Evolutionary conservation across 1,284 basidiomycete genomes (phyloP).

Genomic region (Abortiporus biennis): DNA sequence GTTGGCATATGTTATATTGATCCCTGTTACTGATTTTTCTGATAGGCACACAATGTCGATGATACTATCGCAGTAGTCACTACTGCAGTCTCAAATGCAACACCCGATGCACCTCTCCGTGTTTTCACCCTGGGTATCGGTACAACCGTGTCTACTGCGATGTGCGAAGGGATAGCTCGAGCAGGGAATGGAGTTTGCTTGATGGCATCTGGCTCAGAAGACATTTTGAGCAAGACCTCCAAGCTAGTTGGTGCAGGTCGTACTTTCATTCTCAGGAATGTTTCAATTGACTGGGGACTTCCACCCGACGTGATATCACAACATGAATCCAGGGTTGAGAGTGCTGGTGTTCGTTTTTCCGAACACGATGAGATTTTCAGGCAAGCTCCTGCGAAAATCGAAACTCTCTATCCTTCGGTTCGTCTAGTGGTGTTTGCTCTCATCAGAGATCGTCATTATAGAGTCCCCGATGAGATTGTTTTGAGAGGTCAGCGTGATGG

Average conservation of each 20-base stretch:
- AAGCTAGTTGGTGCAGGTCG: constrained; percentile 43
- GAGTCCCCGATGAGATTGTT: constrained; percentile 4
- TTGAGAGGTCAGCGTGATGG: constrained; percentile 7
- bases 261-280: constrained; percentile 35
- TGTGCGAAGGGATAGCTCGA: constrained; percentile 45
- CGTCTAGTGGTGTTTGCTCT: constrained; percentile 10
- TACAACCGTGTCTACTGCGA: constrained; percentile 36
- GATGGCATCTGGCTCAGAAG: constrained; percentile 37
- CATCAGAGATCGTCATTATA: constrained; percentile 1
- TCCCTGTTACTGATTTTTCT: background rate
- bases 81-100: constrained; percentile 4
- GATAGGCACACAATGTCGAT: constrained; percentile 6
- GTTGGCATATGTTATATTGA: background rate
- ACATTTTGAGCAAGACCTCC: constrained; percentile 41
- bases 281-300: constrained; percentile 46
- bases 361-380: constrained; percentile 14
- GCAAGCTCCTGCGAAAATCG: constrained; percentile 4
- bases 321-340: constrained; percentile 2
- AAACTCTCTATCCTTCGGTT: constrained; percentile 7
- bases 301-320: constrained; percentile 3
- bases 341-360: too few relatives aligned
- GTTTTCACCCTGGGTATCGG: constrained; percentile 57
- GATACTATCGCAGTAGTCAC: constrained; percentile 3
- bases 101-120: constrained; percentile 28
- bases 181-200: constrained; percentile 43